phyloP scores from a whole-genome alignment of 164 flowering plant species.

The Macadamia tetraphylla region DNA sequence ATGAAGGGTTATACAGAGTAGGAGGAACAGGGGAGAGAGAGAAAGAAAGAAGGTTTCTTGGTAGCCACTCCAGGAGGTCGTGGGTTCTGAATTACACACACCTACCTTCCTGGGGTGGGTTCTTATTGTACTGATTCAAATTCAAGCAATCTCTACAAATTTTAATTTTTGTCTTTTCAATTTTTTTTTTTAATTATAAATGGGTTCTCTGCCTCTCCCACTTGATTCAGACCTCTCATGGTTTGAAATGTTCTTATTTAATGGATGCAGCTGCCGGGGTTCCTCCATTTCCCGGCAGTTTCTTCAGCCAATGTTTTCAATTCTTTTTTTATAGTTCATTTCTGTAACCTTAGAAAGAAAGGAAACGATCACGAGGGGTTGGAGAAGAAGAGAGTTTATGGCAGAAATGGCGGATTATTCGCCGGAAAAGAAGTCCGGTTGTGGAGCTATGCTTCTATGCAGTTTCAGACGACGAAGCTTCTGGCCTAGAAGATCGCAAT shows the following conservation, averaged over 20 bases:
- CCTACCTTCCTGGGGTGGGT: constrained; percentile 9
- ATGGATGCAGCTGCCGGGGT: constrained; percentile 5
- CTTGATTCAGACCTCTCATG: neutral
- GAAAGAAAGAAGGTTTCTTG: constrained; percentile 17
- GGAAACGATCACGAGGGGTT: neutral
- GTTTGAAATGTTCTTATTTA: neutral
- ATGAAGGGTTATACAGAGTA: neutral
- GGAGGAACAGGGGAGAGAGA: neutral
- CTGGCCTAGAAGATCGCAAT: constrained; percentile 46
- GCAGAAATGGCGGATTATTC: constrained; percentile 29
- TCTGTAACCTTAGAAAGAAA: neutral
- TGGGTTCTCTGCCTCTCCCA: neutral
- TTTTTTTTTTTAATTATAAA: neutral
- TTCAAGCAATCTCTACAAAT: constrained; percentile 19
- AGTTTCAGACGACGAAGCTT: constrained; percentile 37
- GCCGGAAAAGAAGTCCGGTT: constrained; percentile 48
- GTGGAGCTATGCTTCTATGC: constrained; percentile 42
- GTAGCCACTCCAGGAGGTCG: constrained; percentile 27
- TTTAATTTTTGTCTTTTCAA: neutral
- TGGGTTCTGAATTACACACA: constrained; percentile 10
- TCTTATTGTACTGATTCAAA: constrained; percentile 11
- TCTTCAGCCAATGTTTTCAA: neutral
- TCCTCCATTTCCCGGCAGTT: constrained; percentile 1
- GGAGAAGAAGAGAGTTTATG: constrained; percentile 3
- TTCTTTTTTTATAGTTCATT: no score